Evolutionary conservation across 768 basidiomycete genomes (phyloP), one percentile per base, ranked within the genome.

Genomic region (Cantharellus cinnabarinus): DNA sequence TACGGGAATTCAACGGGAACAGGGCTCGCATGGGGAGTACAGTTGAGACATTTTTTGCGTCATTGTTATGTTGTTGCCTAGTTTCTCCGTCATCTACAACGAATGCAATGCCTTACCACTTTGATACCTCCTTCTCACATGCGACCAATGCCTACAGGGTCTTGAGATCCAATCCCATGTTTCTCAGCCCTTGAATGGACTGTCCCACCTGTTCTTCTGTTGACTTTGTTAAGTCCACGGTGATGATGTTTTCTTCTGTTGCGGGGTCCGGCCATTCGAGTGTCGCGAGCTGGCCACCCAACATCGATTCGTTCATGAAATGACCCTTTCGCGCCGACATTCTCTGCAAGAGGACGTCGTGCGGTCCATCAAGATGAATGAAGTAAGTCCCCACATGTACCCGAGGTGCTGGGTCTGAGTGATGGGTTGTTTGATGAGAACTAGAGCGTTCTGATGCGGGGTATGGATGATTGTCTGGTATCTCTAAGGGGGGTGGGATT

Each of bases 291-390:
- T 93, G 89, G 62, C 83, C 82, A 56, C 82, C 81, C 64, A 93
- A 71, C 89, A 91, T 89, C 2, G 65, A 67, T 29, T 78, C 78
- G 70, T 88, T 89, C 82, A 91, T 86, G 63, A 84, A 93, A 68
- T 93, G 89, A 0, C 81, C 82, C 48, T 74, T 64, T 41, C 89
- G 73, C 42, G 72, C 71, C 69, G 64, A 64, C 78, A 90, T 83
- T 41, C 89, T 73, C 50, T 79, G 78, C 67, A 75, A 58, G 60
- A 91, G 65, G 56, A 81, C 65, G 37, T 77, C 73, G 50, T 72
- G 68, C 20, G 72, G 65, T 5, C 85, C 88, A 41, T 81, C 71
- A 62, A 89, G 79, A 67, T 82, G 93, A 60, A 94, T 81, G 65
- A 97, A 91, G 66, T 75, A 83, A 4, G 89, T 89, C 61, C 73